Evolutionary conservation across 192 early-diverging fungal species (phyloP), one percentile per base, ranked within the genome.

Genomic region (Pilaira anomala): DNA sequence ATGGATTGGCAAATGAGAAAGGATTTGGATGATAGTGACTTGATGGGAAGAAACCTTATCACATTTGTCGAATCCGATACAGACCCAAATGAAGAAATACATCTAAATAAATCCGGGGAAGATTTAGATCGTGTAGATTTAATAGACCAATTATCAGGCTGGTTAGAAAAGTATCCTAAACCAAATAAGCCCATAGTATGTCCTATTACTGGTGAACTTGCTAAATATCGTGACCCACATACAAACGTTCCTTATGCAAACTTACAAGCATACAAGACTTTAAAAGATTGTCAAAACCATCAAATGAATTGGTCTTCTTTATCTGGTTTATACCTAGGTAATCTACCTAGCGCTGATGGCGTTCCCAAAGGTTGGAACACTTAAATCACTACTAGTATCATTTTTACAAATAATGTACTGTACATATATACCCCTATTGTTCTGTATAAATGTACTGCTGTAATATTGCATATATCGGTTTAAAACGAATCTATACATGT

Each of bases 211-310:
- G 87, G 87, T 7, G 64, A 80, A 25, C 65, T 67, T 7, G 87
- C 87, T 12, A 76, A 72, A 24, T 89, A 87, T 66, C 69, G 73
- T 30, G 85, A 88, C 56, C 87, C 87, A 0, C 58, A 26, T 8
- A 85, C 80, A 14, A 64, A 66, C 1, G 70, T 87, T 13, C 87
- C 87, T 0, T 89, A 84, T 52, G 80, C 83, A 8, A 85, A 80
- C 49, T 72, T 74, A 40, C 76, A 84, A 2, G 83, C 87, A 7
- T 88, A 83, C 72, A 62, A 49, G 7, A 76, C 71, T 14, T 52
- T 89, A 1, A 62, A 79, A 50, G 66, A 71, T 14, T 67, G 84
- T 19, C 36, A 76, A n/a, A 29, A 64, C 13, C 73, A 82, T 60
- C 66, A 78, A 29, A 84, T 76, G 49, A 73, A 76, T 0, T 89